phyloP scores from a whole-genome alignment of 305 asterid genomes.

The Salvia sclarea region DNA sequence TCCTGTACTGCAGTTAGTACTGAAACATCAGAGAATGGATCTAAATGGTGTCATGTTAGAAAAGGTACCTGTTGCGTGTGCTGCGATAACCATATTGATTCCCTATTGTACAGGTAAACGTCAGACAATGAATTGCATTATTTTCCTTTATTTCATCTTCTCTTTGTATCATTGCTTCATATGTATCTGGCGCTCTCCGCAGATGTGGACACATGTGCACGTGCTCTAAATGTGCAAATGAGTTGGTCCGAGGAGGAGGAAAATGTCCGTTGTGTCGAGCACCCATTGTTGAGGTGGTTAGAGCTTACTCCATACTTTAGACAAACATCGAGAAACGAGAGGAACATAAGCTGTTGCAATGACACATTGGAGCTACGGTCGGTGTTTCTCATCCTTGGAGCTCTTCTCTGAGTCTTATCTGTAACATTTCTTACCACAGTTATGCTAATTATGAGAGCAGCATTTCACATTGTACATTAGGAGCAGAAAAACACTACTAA shows the following conservation, averaged over 20 bases:
- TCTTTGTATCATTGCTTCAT: background rate
- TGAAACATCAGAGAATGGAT: constrained; percentile 76
- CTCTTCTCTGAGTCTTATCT: constrained; percentile 32
- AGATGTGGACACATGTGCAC: constrained; percentile 99
- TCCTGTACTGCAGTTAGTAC: constrained; percentile 41
- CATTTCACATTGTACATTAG: constrained; percentile 47
- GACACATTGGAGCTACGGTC: constrained; percentile 32
- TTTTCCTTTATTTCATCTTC: background rate
- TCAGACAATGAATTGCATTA: background rate
- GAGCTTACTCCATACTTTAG: constrained; percentile 88
- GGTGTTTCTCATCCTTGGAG: constrained; percentile 36
- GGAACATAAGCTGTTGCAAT: background rate
- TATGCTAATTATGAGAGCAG: constrained; percentile 43
- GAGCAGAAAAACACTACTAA: constrained; percentile 42
- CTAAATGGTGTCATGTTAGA: constrained; percentile 74
- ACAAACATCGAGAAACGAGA: background rate
- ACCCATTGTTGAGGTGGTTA: constrained; percentile 89
- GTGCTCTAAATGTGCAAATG: constrained; percentile 83
- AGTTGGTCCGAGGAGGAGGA: constrained; percentile 81
- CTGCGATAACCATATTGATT: constrained; percentile 79
- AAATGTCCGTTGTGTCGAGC: constrained; percentile 94
- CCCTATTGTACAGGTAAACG: constrained; percentile 78
- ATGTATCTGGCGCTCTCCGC: constrained; percentile 12
- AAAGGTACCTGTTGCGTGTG: constrained; percentile 95
- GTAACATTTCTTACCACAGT: constrained; percentile 35